phyloP scores from a whole-genome alignment of 83 land plant species.

The Diphasiastrum complanatum region DNA sequence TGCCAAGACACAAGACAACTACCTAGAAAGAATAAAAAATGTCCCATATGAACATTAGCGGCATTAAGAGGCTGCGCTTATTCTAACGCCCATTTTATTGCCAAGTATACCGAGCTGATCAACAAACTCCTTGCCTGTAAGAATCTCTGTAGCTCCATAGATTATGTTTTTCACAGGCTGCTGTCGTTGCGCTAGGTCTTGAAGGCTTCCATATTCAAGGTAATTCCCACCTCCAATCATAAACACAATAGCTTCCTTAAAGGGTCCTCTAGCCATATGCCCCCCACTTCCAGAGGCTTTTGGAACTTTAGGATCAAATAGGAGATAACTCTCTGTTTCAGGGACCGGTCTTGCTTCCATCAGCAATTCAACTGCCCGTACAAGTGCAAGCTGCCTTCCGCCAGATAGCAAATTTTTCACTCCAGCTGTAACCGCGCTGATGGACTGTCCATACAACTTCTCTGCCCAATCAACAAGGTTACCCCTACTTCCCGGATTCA shows the following conservation, averaged over 20 bases:
- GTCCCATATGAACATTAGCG: too few species aligned
- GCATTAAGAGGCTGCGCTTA: constrained; percentile 4
- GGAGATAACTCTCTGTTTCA: constrained; percentile 70
- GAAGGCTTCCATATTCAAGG: constrained; percentile 80
- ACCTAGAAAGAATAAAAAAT: too few species aligned
- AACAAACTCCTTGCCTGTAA: constrained; percentile 73
- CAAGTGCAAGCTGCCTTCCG: constrained; percentile 75
- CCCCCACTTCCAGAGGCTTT: constrained; percentile 49
- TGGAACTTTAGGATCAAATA: constrained; percentile 86
- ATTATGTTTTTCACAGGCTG: constrained; percentile 74
- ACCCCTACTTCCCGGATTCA: constrained; percentile 61
- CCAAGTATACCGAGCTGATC: constrained; percentile 72
- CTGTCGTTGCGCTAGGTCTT: constrained; percentile 66
- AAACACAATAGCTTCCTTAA: constrained; percentile 93
- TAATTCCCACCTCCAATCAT: constrained; percentile 99
- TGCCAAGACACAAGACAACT: too few species aligned
- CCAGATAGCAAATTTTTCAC: constrained; percentile 84
- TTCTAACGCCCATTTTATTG: constrained; percentile 76
- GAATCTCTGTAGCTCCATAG: constrained; percentile 84
- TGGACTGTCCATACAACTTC: constrained; percentile 79
- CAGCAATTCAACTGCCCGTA: constrained; percentile 76
- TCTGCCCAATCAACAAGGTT: constrained; percentile 91
- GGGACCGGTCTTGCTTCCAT: constrained; percentile 85
- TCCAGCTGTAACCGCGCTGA: constrained; percentile 93
- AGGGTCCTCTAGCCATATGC: constrained; percentile 65